Evolutionary conservation across 495 filamentous ascomycete species (phyloP), one percentile per base, ranked within the genome.

Genomic region (Xylaria curta): DNA sequence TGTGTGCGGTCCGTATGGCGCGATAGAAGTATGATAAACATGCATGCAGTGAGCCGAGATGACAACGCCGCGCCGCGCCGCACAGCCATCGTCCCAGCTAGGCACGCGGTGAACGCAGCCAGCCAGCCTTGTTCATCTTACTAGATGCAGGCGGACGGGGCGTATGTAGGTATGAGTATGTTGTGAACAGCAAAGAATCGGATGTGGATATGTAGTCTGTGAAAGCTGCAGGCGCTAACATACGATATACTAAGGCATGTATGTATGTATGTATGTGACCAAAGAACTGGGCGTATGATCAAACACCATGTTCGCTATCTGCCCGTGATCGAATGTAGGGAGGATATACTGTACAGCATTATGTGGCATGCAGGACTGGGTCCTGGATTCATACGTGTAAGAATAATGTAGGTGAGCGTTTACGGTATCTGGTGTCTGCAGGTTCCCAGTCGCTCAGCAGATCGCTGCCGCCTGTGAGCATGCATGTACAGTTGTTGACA

Each of bases 371-470:
- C 60, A 63, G 60, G 60, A 33, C 60, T 44, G 60, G 38, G 59
- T n/a, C 59, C 12, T 38, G 33, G 36, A 40, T 24, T 56, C 65
- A 26, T 42, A 56, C 49, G 28, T 56, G 49, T 12, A 67, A 24
- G 28, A 51, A 21, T 44, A 65, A 71, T 66, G 69, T 71, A 71
- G 69, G 69, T 66, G 69, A 66, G 69, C 61, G 62, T 71, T 71
- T 71, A 53, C 51, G 69, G 69, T 26, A 58, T 40, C 26, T 46
- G 61, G 46, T 65, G 69, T 53, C 47, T 56, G 36, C 51, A 46
- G 61, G 38, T 59, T 66, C 40, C 36, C 51, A 71, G 42, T 54
- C 62, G 28, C 51, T 56, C 59, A 53, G 69, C 69, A 71, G 69
- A 71, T 71, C 60, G 69, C 69, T 54, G 69, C 58, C 61, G 69